These are phyloP conservation scores for Verticillium dahliae DNA, from an alignment of 2,329 filamentous ascomycete genomes.

Conservation along the genomic window DNA sequence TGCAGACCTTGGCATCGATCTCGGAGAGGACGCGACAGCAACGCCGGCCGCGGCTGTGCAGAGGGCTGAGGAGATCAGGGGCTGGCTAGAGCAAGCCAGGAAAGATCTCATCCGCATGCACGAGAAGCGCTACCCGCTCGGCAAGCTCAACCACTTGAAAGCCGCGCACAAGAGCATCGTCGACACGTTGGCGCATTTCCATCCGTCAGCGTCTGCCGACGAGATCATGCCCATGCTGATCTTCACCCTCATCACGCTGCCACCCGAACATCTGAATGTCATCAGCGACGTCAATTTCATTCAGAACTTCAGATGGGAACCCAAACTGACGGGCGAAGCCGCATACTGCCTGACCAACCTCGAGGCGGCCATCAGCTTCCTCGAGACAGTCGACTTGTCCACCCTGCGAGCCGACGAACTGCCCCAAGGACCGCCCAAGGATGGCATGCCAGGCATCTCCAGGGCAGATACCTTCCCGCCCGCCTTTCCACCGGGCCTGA, in stretches of 20 bases:
- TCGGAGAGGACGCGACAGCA: conserved; percentile 49
- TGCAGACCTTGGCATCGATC: conserved; percentile 74
- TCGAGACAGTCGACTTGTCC: conserved; percentile 91
- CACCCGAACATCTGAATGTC: conserved; percentile 77
- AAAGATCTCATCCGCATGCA: conserved; percentile 75
- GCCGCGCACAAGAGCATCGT: conserved; percentile 91
- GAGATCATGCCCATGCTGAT: conserved; percentile 97
- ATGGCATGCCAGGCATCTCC: conserved; percentile 37
- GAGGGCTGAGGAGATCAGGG: conserved; percentile 61
- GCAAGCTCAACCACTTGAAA: conserved; percentile 84
- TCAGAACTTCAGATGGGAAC: conserved; percentile 79
- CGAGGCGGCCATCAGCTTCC: conserved; percentile 87
- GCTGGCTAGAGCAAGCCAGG: conserved; percentile 65
- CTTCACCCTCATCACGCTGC: conserved; percentile 87
- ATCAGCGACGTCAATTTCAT: conserved; percentile 96
- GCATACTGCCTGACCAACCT: conserved; percentile 96
- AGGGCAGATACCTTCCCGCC: conserved; percentile 51
- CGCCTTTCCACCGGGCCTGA: conserved; percentile 42
- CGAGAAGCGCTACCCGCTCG: conserved; percentile 78
- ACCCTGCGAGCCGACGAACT: conserved; percentile 77
- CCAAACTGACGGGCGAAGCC: conserved; percentile 84
- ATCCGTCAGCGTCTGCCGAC: conserved; percentile 82
- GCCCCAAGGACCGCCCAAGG: conserved; percentile 60
- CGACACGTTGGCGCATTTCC: conserved; percentile 66
- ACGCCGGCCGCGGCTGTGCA: conserved; percentile 51